These are phyloP conservation scores for Kentomonas sorsogonicus DNA, from an alignment of 208 protist species.

Conservation along the genomic window DNA sequence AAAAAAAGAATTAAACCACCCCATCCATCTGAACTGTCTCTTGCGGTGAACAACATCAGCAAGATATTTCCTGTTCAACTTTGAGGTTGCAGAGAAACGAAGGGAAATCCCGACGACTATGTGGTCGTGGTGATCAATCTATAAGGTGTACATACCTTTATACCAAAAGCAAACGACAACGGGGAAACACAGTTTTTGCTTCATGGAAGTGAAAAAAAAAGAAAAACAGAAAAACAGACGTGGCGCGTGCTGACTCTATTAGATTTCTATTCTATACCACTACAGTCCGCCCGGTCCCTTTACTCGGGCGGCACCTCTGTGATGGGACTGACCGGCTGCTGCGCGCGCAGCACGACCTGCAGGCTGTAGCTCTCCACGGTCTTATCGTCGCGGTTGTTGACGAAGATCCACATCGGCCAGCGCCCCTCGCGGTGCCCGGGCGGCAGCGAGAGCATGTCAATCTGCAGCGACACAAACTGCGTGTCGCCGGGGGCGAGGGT, in stretches of 20 bases:
- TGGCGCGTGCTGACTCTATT: neutral
- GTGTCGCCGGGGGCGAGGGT: conserved; percentile 67
- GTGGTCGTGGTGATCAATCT: too few species aligned
- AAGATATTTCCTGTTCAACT: neutral
- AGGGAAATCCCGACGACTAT: too few species aligned
- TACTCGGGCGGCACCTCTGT: neutral
- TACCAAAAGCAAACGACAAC: too few species aligned
- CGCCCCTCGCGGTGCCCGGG: conserved; percentile 73
- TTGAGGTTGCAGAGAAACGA: too few species aligned
- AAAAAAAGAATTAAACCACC: too few species aligned
- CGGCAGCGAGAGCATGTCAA: conserved; percentile 69
- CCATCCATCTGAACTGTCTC: too few species aligned
- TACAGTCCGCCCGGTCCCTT: neutral
- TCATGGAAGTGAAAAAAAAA: conserved; percentile 4
- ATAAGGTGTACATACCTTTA: too few species aligned
- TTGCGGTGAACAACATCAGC: too few species aligned
- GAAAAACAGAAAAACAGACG: conserved; percentile 2
- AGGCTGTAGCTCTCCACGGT: conserved; percentile 84
- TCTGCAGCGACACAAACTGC: conserved; percentile 66
- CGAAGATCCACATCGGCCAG: conserved; percentile 89
- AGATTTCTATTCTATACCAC: neutral
- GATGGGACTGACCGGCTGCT: conserved; percentile 26
- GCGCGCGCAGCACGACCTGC: conserved; percentile 71
- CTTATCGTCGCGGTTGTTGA: conserved; percentile 81
- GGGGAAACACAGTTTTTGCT: too few species aligned